These are phyloP conservation scores for Mallotus nudiflorus DNA, from an alignment of 345 rosid species.

Conservation along the genomic window DNA sequence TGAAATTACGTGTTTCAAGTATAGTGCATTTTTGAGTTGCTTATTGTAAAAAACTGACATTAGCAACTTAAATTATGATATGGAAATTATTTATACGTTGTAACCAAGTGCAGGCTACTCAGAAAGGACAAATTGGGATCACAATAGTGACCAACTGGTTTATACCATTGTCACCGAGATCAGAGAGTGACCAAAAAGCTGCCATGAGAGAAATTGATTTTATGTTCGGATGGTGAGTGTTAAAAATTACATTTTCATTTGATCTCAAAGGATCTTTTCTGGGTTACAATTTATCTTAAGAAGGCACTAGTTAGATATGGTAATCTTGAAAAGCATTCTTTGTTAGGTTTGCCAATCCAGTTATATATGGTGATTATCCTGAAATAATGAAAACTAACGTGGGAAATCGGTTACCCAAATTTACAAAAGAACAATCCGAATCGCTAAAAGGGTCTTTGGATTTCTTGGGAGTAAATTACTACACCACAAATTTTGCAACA, in stretches of 20 bases:
- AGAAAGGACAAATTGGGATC: constrained; percentile 51
- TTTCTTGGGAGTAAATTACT: constrained; percentile 53
- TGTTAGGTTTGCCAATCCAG: constrained; percentile 48
- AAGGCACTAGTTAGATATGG: too few relatives aligned
- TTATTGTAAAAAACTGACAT: too few relatives aligned
- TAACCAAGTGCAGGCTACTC: constrained; percentile 29
- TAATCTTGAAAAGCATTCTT: too few relatives aligned
- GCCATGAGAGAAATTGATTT: constrained; percentile 39
- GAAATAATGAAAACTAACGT: constrained; percentile 31
- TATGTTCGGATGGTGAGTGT: constrained; percentile 41
- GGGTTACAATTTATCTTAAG: too few relatives aligned
- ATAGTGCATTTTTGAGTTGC: too few relatives aligned
- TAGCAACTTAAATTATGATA: too few relatives aligned
- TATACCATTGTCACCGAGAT: constrained; percentile 31
- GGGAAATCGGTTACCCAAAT: constrained; percentile 35
- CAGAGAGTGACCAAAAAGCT: constrained; percentile 28
- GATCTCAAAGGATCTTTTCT: too few relatives aligned
- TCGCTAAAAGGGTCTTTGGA: constrained; percentile 44
- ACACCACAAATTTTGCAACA: constrained; percentile 34
- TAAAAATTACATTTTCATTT: too few relatives aligned
- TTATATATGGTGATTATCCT: constrained; percentile 45
- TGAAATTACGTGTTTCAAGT: too few relatives aligned
- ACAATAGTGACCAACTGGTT: constrained; percentile 43
- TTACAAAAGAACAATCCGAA: constrained; percentile 32
- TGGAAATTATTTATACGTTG: too few relatives aligned